Evolutionary conservation across 2,329 filamentous ascomycete genomes (phyloP).

Genomic region (Colletotrichum costaricense): DNA sequence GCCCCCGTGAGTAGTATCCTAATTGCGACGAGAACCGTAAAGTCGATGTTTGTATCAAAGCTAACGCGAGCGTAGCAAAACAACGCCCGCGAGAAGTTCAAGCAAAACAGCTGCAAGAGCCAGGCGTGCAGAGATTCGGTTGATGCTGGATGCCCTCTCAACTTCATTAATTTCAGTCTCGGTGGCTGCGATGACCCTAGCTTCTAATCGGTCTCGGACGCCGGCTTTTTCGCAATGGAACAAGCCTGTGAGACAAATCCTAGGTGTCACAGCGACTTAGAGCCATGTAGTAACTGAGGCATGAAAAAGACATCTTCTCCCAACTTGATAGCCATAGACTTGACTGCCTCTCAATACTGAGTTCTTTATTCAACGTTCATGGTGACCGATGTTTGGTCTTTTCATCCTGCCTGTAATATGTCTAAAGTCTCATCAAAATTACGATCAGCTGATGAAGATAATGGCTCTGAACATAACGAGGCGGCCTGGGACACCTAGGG

Average conservation of each 20-base stretch:
- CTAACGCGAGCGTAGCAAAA: neutral
- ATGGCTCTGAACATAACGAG: too few species aligned
- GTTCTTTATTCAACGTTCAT: neutral
- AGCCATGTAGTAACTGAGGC: neutral
- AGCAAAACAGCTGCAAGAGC: conserved; percentile 17
- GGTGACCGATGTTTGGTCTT: neutral
- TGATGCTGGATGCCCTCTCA: conserved; percentile 12
- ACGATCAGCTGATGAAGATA: too few species aligned
- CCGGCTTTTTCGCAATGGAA: neutral
- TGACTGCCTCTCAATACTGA: neutral
- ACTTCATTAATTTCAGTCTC: conserved; percentile 8
- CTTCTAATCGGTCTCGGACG: neutral
- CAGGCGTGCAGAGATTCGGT: conserved; percentile 17
- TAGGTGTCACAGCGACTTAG: neutral
- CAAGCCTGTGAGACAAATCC: neutral
- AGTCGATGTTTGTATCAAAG: neutral
- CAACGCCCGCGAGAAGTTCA: conserved; percentile 15
- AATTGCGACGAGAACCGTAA: neutral
- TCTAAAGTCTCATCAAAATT: too few species aligned
- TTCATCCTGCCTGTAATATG: neutral
- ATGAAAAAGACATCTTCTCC: neutral
- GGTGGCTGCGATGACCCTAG: conserved; percentile 25
- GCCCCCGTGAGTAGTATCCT: neutral
- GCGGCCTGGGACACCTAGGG: too few species aligned
- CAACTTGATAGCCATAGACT: neutral